Percentiles rank a stretch among this genome's conserved stretches.
These are phyloP conservation scores for Gossypium bickii DNA, from an alignment of 345 rosid species.

Conservation along the genomic window DNA sequence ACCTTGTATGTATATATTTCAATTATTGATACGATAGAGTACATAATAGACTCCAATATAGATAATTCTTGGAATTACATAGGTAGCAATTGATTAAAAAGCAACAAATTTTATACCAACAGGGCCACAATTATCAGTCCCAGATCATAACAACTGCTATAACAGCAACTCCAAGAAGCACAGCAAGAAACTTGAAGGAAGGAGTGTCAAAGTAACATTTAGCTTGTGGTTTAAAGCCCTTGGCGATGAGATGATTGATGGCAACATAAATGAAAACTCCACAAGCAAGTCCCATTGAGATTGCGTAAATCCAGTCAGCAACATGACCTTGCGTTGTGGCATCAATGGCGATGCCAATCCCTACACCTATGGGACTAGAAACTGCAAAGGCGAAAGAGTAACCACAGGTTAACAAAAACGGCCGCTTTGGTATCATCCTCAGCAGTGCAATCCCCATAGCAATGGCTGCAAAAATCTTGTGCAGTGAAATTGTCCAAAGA, in stretches of 20 bases:
- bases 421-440: constrained; percentile 69
- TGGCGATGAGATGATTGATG: constrained; percentile 76
- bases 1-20: not conserved
- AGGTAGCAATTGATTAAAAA: not conserved
- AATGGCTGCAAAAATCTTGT: constrained; percentile 81
- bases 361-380: constrained; percentile 72
- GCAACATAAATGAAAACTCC: constrained; percentile 79
- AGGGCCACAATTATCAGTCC: constrained; percentile 33
- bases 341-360: constrained; percentile 79
- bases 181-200: constrained; percentile 63
- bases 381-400: constrained; percentile 80
- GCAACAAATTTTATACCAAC: not conserved
- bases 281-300: constrained; percentile 82
- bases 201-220: constrained; percentile 57
- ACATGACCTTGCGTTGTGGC: constrained; percentile 59
- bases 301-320: constrained; percentile 73
- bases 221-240: constrained; percentile 62
- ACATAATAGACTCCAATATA: not conserved
- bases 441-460: constrained; percentile 88
- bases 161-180: constrained; percentile 57
- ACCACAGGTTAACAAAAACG: constrained; percentile 52
- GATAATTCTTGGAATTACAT: not conserved
- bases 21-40: not conserved
- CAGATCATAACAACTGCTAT: constrained; percentile 80
- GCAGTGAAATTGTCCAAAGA: constrained; percentile 80